These are phyloP conservation scores for Schizophyllum amplum DNA, from an alignment of 1,284 basidiomycete species.

Conservation along the genomic window DNA sequence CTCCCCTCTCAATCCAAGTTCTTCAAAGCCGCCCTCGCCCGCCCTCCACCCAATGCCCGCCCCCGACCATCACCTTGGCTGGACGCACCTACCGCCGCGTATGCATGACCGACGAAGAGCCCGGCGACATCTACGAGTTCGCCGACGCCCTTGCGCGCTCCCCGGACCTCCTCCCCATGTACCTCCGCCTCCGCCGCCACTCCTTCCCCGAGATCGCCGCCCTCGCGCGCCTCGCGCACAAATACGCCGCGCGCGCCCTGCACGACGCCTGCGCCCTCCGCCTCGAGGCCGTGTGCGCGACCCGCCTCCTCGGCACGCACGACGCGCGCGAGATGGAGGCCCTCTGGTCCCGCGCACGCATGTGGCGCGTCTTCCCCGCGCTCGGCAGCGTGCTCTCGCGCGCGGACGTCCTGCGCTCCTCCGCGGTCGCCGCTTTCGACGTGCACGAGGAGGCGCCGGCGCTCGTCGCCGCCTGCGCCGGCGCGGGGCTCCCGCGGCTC, in stretches of 20 bases:
- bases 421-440: neutral
- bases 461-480: neutral
- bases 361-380: neutral
- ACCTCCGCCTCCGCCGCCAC: neutral
- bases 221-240: neutral
- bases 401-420: neutral
- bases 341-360: neutral
- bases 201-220: neutral
- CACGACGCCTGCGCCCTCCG: neutral
- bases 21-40: neutral
- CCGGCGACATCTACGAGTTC: neutral
- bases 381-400: neutral
- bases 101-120: neutral
- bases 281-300: neutral
- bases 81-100: neutral
- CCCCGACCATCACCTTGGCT: neutral
- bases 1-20: neutral
- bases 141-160: neutral
- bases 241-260: no score
- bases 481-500: neutral
- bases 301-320: neutral
- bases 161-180: neutral
- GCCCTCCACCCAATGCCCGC: no score
- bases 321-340: neutral
- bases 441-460: neutral